Conservation (phyloP, 495 filamentous ascomycete genomes). For the Talaromyces nanjingensis region DNA sequence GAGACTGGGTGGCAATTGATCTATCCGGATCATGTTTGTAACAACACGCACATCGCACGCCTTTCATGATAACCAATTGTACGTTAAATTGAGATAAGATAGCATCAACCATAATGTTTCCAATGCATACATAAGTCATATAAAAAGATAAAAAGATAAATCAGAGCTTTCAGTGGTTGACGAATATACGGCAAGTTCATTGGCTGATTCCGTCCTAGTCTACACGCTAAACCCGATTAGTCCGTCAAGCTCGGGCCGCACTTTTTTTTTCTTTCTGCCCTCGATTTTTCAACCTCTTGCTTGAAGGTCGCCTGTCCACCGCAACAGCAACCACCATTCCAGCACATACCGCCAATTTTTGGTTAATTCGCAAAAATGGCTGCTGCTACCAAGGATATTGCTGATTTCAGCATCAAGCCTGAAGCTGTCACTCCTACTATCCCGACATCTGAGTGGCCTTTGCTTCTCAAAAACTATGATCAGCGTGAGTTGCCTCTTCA, state of each 20-base stretch:
- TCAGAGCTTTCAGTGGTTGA: neutral
- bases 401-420: constrained; percentile 83
- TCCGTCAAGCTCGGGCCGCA: constrained; percentile 25
- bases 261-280: constrained; percentile 18
- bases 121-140: neutral
- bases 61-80: neutral
- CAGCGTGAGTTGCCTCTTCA: constrained; percentile 47
- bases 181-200: neutral
- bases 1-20: constrained; percentile 50
- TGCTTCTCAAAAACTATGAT: constrained; percentile 88
- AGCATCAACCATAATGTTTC: neutral
- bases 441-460: constrained; percentile 76
- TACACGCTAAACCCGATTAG: constrained; percentile 23
- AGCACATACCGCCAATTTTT: neutral
- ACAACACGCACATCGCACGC: neutral
- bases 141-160: neutral
- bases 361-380: constrained; percentile 35
- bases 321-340: neutral
- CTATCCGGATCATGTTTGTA: neutral
- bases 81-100: neutral
- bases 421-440: constrained; percentile 61
- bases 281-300: neutral
- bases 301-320: neutral
- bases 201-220: neutral
- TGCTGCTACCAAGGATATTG: constrained; percentile 54